Evolutionary conservation across 495 filamentous ascomycete species (phyloP).

Genomic region (Aspergillus incahuasiensis): DNA sequence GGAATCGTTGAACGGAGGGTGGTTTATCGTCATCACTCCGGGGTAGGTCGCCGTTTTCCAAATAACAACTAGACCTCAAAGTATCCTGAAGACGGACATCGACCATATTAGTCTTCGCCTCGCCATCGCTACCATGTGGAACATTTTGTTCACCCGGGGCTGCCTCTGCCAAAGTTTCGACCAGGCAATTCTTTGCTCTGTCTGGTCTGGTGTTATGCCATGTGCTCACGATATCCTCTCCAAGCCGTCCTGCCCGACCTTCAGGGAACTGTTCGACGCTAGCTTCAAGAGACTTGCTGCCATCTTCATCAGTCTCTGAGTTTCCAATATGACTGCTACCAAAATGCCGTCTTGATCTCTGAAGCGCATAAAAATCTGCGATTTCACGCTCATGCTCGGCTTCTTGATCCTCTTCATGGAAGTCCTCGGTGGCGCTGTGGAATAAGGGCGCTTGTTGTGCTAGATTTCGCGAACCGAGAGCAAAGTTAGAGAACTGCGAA

Average conservation of each 20-base stretch:
- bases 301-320: slow-evolving; percentile 73
- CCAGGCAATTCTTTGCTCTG: slow-evolving; percentile 17
- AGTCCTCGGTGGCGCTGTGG: slow-evolving; percentile 77
- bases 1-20: slow-evolving; percentile 84
- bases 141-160: slow-evolving; percentile 32
- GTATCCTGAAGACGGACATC: slow-evolving; percentile 82
- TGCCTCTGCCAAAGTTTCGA: slow-evolving; percentile 29
- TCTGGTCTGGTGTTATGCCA: slow-evolving; percentile 45
- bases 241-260: slow-evolving; percentile 30
- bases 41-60: slow-evolving; percentile 54
- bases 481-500: slow-evolving; percentile 68
- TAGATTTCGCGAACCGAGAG: slow-evolving; percentile 70
- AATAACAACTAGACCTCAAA: slow-evolving; percentile 36
- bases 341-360: slow-evolving; percentile 82
- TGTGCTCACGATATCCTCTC: slow-evolving; percentile 49
- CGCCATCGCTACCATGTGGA: slow-evolving; percentile 45
- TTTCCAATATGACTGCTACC: slow-evolving; percentile 73
- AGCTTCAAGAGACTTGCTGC: slow-evolving; percentile 55
- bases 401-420: slow-evolving; percentile 84
- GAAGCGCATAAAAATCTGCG: slow-evolving; percentile 87
- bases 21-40: slow-evolving; percentile 61
- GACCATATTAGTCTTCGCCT: slow-evolving; percentile 67
- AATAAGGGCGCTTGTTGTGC: slow-evolving; percentile 83
- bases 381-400: slow-evolving; percentile 87
- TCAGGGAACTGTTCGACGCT: slow-evolving; percentile 43